These are phyloP conservation scores for Fraxinus anomala DNA, from an alignment of 257 asterid species.

Conservation along the genomic window DNA sequence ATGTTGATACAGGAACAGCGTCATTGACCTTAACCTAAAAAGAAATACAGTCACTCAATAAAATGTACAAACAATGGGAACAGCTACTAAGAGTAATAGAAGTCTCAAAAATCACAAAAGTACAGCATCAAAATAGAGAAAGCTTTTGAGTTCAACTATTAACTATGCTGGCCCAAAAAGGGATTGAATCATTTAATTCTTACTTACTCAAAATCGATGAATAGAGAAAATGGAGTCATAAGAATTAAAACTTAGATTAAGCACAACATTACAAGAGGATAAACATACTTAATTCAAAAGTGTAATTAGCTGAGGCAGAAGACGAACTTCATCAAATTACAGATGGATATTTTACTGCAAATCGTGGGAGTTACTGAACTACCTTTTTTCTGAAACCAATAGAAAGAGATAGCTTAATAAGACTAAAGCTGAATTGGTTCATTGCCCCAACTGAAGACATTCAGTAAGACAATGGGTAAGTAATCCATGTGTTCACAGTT, in stretches of 20 bases:
- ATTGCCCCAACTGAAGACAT: not conserved
- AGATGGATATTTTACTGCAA: not conserved
- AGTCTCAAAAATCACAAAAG: not conserved
- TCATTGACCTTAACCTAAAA: conserved; percentile 47
- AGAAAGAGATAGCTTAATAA: not conserved
- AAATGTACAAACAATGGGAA: conserved; percentile 6
- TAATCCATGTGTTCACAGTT: not conserved
- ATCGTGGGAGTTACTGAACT: not conserved
- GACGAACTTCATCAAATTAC: not conserved
- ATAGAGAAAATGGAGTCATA: not conserved
- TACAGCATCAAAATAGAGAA: not conserved
- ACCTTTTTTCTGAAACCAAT: not conserved
- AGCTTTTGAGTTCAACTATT: not conserved
- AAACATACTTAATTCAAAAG: conserved; percentile 1
- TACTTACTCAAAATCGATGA: conserved; percentile 3
- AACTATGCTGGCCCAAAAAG: not conserved
- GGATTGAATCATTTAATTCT: conserved; percentile 2
- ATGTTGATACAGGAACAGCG: conserved; percentile 58
- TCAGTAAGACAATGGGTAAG: conserved; percentile 7
- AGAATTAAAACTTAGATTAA: not conserved
- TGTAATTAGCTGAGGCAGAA: conserved; percentile 1
- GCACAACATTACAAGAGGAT: not conserved
- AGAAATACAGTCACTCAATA: conserved; percentile 11
- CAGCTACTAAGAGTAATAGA: not conserved
- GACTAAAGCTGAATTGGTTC: not conserved